A percentile compares a stretch with the other conserved stretches of the same genome.
Conservation (phyloP, 495 filamentous ascomycete genomes). For the Penicillium diatomitis region DNA sequence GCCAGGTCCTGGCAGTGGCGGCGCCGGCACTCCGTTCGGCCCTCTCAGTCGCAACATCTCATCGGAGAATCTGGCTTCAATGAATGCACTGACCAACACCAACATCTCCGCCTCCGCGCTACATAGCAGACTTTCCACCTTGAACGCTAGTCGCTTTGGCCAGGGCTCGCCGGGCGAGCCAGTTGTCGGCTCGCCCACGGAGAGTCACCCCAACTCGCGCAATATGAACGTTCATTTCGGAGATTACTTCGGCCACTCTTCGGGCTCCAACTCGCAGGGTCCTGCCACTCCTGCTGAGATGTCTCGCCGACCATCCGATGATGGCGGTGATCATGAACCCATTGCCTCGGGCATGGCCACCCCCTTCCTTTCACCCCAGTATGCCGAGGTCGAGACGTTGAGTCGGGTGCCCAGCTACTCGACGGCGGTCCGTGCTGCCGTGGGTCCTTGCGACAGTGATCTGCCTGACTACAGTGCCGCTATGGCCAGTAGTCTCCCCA, state of each 20-base stretch:
- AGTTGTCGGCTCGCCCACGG: slow-evolving; percentile 9
- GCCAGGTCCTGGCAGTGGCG: slow-evolving; percentile 56
- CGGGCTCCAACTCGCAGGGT: slow-evolving; percentile 29
- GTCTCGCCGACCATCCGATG: slow-evolving; percentile 55
- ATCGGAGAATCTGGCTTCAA: slow-evolving; percentile 62
- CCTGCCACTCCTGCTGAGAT: slow-evolving; percentile 22
- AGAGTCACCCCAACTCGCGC: slow-evolving; percentile 17
- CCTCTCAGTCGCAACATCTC: slow-evolving; percentile 69
- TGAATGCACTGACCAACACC: slow-evolving; percentile 48
- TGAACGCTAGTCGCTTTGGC: slow-evolving; percentile 30
- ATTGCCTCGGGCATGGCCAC: slow-evolving; percentile 44
- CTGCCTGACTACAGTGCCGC: slow-evolving; percentile 47
- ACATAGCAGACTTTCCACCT: slow-evolving; percentile 51
- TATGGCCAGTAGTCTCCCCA: slow-evolving; percentile 24
- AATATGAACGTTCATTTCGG: slow-evolving; percentile 21
- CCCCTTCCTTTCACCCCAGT: slow-evolving; percentile 52
- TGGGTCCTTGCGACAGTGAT: slow-evolving; percentile 37
- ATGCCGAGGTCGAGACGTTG: slow-evolving; percentile 50
- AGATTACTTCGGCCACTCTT: slow-evolving; percentile 25
- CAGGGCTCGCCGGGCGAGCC: slow-evolving; percentile 17
- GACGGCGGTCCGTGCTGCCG: slow-evolving; percentile 58
- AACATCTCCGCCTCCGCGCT: slow-evolving; percentile 47
- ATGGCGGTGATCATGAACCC: slow-evolving; percentile 35
- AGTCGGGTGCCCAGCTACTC: slow-evolving; percentile 73
- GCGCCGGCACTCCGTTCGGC: slow-evolving; percentile 65